phyloP scores from a whole-genome alignment of 75 land plant species.

The Cryptomeria japonica region DNA sequence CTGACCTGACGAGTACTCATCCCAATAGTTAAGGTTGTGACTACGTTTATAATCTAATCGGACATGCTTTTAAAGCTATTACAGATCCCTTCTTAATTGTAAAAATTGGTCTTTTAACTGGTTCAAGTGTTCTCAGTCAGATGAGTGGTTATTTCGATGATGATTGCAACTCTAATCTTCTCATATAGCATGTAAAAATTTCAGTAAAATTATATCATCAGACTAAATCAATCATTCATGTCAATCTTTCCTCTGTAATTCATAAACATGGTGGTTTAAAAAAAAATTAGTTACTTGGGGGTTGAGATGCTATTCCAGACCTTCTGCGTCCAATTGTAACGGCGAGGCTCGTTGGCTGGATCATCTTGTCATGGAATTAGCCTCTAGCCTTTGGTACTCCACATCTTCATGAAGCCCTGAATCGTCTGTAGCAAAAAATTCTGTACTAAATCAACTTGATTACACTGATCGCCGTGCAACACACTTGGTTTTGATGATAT shows the following conservation, averaged over 20 bases:
- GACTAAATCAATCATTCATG: neutral
- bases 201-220: neutral
- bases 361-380: too few species aligned
- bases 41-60: neutral
- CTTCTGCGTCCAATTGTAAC: too few species aligned
- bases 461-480: neutral
- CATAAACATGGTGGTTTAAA: neutral
- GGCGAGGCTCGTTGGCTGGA: too few species aligned
- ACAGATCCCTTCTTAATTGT: neutral
- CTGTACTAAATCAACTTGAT: neutral
- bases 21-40: neutral
- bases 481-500: neutral
- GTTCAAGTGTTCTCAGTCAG: neutral
- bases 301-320: neutral
- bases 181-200: neutral
- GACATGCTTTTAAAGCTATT: neutral
- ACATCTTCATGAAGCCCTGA: neutral
- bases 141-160: neutral
- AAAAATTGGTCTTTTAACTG: neutral
- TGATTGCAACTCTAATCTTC: neutral
- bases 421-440: neutral
- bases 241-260: neutral
- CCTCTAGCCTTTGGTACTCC: too few species aligned
- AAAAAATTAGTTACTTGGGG: neutral
- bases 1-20: neutral